Conservation (phyloP, 2,329 filamentous ascomycete species). For the Fusarium sp. region DNA sequence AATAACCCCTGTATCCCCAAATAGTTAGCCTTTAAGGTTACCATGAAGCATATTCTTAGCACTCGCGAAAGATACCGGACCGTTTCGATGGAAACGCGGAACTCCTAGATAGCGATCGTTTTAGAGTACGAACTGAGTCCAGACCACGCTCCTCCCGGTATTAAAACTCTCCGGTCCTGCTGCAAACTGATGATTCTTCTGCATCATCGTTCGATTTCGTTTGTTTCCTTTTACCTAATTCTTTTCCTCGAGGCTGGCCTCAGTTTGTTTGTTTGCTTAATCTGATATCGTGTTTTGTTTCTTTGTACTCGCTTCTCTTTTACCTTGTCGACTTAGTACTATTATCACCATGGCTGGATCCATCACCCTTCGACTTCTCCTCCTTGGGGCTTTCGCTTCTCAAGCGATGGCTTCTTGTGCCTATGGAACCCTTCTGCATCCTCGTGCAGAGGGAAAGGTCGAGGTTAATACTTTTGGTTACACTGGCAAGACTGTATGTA, state of each 20-base stretch:
- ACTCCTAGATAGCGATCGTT: background rate
- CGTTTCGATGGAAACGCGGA: background rate
- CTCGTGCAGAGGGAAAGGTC: conserved; percentile 48
- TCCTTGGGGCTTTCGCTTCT: conserved; percentile 34
- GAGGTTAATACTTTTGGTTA: conserved; percentile 52
- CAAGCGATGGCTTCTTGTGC: conserved; percentile 51
- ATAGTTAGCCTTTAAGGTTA: background rate
- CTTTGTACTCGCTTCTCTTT: background rate
- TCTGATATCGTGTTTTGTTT: conserved; percentile 15
- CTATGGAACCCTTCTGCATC: conserved; percentile 52
- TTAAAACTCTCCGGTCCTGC: conserved; percentile 15
- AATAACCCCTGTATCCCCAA: background rate
- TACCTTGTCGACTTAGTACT: background rate
- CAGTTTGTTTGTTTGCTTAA: conserved; percentile 2
- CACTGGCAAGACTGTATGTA: conserved; percentile 15
- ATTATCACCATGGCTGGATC: conserved; percentile 22
- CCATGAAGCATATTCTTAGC: background rate
- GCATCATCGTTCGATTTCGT: conserved; percentile 29
- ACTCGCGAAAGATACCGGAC: background rate
- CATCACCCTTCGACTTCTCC: conserved; percentile 6
- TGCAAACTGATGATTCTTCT: conserved; percentile 24
- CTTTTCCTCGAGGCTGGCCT: conserved; percentile 25
- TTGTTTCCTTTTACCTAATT: background rate
- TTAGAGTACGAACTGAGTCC: background rate
- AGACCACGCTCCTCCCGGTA: background rate